A percentile compares a stretch with the other conserved stretches of the same genome.
Evolutionary conservation across 1,284 basidiomycete species (phyloP).

Genomic region (Puccinia horiana): DNA sequence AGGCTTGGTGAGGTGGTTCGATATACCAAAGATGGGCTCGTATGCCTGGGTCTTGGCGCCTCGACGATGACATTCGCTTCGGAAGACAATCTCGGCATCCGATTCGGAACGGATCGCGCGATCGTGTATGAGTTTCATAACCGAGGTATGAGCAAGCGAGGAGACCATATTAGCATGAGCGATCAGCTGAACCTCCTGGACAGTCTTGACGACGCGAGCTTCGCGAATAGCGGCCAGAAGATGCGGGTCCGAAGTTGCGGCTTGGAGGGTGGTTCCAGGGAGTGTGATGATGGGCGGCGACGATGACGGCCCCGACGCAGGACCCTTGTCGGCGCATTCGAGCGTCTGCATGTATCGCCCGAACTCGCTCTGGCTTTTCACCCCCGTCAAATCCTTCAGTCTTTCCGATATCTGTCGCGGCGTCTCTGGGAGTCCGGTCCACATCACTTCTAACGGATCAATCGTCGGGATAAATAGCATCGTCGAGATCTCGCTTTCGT

Average conservation of each 20-base stretch:
- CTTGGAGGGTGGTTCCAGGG: background rate
- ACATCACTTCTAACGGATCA: constrained; percentile 37
- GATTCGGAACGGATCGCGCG: background rate
- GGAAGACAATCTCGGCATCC: constrained; percentile 34
- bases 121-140: background rate
- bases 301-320: no score
- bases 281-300: constrained; percentile 14
- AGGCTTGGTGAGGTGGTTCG: no score
- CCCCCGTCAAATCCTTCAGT: constrained; percentile 2
- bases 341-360: background rate
- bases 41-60: constrained; percentile 38
- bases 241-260: background rate
- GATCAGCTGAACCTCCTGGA: constrained; percentile 31
- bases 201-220: constrained; percentile 17
- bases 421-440: constrained; percentile 22
- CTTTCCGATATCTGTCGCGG: background rate
- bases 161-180: constrained; percentile 25
- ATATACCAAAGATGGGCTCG: constrained; percentile 42
- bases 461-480: constrained; percentile 20
- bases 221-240: constrained; percentile 18
- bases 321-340: no score
- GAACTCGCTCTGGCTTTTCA: constrained; percentile 20
- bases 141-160: background rate
- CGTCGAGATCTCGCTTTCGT: constrained; percentile 8
- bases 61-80: constrained; percentile 14